Conservation (phyloP, 805 yeast genomes). For the Lachancea cidri region DNA sequence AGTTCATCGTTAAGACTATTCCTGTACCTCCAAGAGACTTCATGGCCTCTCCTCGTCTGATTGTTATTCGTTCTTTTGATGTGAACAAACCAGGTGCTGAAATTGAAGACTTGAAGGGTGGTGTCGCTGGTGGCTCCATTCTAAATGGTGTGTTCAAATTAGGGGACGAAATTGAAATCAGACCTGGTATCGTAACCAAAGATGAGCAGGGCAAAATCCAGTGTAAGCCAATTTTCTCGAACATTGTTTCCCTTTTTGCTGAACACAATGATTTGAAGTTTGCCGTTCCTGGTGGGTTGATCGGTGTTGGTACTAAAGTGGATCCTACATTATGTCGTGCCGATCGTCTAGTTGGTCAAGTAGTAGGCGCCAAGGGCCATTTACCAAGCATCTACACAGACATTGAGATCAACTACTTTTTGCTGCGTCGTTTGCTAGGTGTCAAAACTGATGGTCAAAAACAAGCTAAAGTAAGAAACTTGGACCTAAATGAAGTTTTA, state of each 20-base stretch:
- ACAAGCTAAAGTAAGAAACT: conserved; percentile 93
- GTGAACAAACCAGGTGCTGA: conserved; percentile 99
- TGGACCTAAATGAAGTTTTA: conserved; percentile 89
- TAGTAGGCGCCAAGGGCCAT: conserved; percentile 94
- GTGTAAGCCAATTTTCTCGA: conserved; percentile 93
- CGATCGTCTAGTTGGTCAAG: conserved; percentile 98
- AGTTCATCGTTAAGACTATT: conserved; percentile 85
- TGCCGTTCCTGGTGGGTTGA: conserved; percentile 99
- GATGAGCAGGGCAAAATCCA: conserved; percentile 83
- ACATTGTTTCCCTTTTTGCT: conserved; percentile 90
- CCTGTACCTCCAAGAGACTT: conserved; percentile 98
- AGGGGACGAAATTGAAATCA: conserved; percentile 97
- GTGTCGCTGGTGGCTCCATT: conserved; percentile 99
- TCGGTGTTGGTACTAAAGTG: conserved; percentile 98
- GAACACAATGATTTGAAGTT: conserved; percentile 96
- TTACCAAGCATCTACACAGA: conserved; percentile 95
- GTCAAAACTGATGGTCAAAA: conserved; percentile 97
- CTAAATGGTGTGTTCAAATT: conserved; percentile 93
- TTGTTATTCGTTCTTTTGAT: conserved; percentile 96
- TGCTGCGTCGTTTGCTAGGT: conserved; percentile 94
- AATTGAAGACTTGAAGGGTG: conserved; percentile 95
- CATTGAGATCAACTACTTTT: conserved; percentile 94
- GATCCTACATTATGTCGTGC: conserved; percentile 99
- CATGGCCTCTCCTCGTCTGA: conserved; percentile 86
- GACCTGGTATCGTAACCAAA: conserved; percentile 98